Percentiles rank a stretch among this genome's conserved stretches.
phyloP scores from a whole-genome alignment of 495 filamentous ascomycete species.

The Hypoxylon perforatum region DNA sequence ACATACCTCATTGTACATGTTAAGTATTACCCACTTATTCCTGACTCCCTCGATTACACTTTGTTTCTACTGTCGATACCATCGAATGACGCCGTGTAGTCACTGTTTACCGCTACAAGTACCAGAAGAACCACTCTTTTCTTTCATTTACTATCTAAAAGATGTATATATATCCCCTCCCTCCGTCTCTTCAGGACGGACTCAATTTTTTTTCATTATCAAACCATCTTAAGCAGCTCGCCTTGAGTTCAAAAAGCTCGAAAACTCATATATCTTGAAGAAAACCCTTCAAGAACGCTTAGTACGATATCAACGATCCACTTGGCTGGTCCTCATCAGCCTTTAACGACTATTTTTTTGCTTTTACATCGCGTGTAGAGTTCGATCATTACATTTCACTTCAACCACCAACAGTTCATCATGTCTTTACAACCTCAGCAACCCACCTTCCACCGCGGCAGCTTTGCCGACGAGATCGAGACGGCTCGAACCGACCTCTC shows the following conservation, averaged over 20 bases:
- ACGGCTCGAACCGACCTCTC: conserved; percentile 46
- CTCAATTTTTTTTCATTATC: conserved; percentile 4
- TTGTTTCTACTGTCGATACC: conserved; percentile 15
- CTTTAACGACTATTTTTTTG: conserved; percentile 19
- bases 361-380: conserved; percentile 47
- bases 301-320: conserved; percentile 5
- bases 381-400: conserved; percentile 46
- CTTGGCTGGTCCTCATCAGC: conserved; percentile 19
- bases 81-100: conserved; percentile 20
- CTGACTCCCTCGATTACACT: conserved; percentile 19
- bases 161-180: conserved; percentile 36
- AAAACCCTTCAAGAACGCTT: conserved; percentile 15
- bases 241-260: conserved; percentile 12
- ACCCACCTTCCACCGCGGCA: conserved; percentile 46
- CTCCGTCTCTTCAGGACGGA: conserved; percentile 16
- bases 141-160: conserved; percentile 7
- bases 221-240: conserved; percentile 14
- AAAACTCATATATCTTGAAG: conserved; percentile 3
- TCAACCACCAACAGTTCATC: conserved; percentile 16
- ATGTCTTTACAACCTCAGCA: conserved; percentile 45
- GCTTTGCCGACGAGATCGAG: conserved; percentile 46
- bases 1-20: conserved; percentile 47
- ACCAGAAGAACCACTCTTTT: conserved; percentile 28
- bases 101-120: conserved; percentile 16
- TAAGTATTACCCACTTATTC: conserved; percentile 35